A percentile compares a stretch with the other conserved stretches of the same genome.
These are phyloP conservation scores for Isabelozyma heimii DNA, from an alignment of 805 yeast genomes.

Conservation along the genomic window DNA sequence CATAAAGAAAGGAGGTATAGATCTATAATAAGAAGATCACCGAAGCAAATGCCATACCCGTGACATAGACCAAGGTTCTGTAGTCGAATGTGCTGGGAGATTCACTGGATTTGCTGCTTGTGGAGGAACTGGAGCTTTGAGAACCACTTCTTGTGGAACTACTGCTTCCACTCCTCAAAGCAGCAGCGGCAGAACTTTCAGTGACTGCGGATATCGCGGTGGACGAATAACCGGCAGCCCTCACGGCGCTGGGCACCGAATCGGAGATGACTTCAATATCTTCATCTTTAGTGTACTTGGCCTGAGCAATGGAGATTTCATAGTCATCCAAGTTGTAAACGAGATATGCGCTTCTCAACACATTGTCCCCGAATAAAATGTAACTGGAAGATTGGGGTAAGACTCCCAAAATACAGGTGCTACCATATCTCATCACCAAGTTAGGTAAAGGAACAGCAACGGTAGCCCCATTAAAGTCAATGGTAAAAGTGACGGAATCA, in stretches of 20 bases:
- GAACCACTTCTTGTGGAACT: neutral
- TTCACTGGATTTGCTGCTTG: neutral
- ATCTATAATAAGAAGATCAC: neutral
- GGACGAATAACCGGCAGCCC: constrained; percentile 45
- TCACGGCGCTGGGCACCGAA: constrained; percentile 50
- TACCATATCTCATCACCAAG: constrained; percentile 17
- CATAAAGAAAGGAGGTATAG: too few species aligned
- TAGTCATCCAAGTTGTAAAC: constrained; percentile 62
- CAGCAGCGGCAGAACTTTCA: constrained; percentile 1
- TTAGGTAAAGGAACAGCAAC: constrained; percentile 48
- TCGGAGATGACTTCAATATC: constrained; percentile 46
- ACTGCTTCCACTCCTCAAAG: constrained; percentile 5
- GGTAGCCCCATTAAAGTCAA: constrained; percentile 57
- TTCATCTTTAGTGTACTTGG: constrained; percentile 23
- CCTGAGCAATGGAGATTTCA: constrained; percentile 52
- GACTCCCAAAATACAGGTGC: constrained; percentile 26
- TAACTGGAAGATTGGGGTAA: constrained; percentile 13
- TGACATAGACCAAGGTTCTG: neutral
- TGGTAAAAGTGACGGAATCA: constrained; percentile 27
- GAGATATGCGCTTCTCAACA: constrained; percentile 61
- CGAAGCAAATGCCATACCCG: neutral
- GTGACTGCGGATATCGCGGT: constrained; percentile 18
- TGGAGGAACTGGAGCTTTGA: neutral
- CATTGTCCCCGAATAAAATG: constrained; percentile 61
- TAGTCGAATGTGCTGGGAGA: neutral